phyloP scores from a whole-genome alignment of 2,329 filamentous ascomycete genomes.

The Leptographium procerum region DNA sequence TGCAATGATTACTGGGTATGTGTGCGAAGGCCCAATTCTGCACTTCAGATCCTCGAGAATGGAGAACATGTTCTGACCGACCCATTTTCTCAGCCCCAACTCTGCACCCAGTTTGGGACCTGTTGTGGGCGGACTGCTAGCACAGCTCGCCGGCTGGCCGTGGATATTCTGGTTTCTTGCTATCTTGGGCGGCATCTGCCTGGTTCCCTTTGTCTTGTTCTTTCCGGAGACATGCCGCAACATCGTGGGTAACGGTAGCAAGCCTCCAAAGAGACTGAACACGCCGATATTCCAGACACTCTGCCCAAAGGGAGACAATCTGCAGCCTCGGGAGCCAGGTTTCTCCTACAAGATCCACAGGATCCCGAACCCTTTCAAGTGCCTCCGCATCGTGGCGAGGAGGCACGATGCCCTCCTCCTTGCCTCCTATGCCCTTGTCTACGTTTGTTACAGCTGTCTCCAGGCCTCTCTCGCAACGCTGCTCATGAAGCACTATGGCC shows the following conservation, averaged over 20 bases:
- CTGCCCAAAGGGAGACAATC: not conserved
- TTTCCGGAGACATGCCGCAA: conserved; percentile 22
- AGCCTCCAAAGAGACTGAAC: not conserved
- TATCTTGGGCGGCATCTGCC: conserved; percentile 18
- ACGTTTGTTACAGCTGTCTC: not conserved
- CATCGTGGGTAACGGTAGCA: conserved; percentile 21
- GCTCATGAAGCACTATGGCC: not conserved
- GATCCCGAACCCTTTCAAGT: not conserved
- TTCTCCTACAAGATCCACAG: not conserved
- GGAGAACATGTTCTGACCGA: too few species aligned
- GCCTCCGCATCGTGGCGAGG: not conserved
- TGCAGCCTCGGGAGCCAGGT: not conserved
- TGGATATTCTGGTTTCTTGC: conserved; percentile 28
- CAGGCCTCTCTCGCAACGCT: not conserved
- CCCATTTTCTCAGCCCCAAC: not conserved
- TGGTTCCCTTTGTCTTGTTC: conserved; percentile 12
- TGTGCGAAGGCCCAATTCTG: too few species aligned
- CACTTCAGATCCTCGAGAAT: too few species aligned
- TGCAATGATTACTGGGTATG: not conserved
- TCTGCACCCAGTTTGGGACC: conserved; percentile 16
- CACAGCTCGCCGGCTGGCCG: conserved; percentile 22
- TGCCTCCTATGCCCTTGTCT: not conserved
- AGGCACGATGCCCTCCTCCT: not conserved
- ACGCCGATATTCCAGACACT: not conserved
- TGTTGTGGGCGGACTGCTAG: conserved; percentile 23